Percentiles rank a stretch among this genome's conserved stretches.
phyloP scores from a whole-genome alignment of 805 yeast genomes.

The Kazachstania viticola region DNA sequence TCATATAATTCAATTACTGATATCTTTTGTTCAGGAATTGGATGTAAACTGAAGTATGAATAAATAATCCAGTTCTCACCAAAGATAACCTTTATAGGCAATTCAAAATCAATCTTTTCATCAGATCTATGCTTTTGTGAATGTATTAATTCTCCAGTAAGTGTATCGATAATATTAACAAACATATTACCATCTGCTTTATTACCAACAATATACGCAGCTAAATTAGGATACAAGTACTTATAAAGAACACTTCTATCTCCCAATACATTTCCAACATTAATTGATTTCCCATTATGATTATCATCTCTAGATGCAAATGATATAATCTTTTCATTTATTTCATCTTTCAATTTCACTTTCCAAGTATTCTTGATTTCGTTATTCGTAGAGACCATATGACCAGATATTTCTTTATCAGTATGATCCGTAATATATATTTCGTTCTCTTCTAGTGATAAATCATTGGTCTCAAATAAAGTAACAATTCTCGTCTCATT shows the following conservation, averaged over 20 bases:
- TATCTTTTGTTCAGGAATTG: constrained; percentile 44
- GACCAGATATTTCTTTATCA: constrained; percentile 13
- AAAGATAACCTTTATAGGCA: constrained; percentile 40
- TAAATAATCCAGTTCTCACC: constrained; percentile 82
- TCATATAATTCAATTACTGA: constrained; percentile 74
- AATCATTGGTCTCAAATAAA: neutral
- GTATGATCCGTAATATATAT: constrained; percentile 14
- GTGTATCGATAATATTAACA: constrained; percentile 49
- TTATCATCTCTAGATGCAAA: constrained; percentile 27
- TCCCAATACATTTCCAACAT: constrained; percentile 56
- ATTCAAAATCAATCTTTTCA: constrained; percentile 31
- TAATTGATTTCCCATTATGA: constrained; percentile 33
- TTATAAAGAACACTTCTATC: constrained; percentile 73
- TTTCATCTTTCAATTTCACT: constrained; percentile 15
- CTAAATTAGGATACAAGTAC: constrained; percentile 60
- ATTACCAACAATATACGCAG: constrained; percentile 38
- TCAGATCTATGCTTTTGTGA: constrained; percentile 30
- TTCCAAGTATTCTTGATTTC: constrained; percentile 30
- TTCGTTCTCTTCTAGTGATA: constrained; percentile 3
- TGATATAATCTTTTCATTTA: constrained; percentile 32
- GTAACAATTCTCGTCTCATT: constrained; percentile 7
- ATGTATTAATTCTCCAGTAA: constrained; percentile 55
- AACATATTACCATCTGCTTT: constrained; percentile 25
- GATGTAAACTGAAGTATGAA: constrained; percentile 42
- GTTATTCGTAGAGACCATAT: constrained; percentile 14